Conservation (phyloP, 495 filamentous ascomycete genomes). For the Choiromyces venosus region DNA sequence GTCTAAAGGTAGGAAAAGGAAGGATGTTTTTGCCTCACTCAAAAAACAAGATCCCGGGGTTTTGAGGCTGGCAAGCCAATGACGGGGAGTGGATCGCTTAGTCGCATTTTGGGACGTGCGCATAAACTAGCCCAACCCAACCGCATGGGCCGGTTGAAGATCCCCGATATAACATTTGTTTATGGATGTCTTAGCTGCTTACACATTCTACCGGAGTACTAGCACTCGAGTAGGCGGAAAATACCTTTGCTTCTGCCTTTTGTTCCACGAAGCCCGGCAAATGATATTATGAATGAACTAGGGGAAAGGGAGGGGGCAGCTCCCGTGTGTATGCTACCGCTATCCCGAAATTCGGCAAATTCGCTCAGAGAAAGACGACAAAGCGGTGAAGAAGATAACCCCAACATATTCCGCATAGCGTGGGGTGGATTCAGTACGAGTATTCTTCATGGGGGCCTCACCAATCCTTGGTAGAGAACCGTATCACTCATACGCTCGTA, state of each 20-base stretch:
- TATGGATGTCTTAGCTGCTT: neutral
- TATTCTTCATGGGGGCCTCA: neutral
- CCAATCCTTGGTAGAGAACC: neutral
- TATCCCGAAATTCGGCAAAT: neutral
- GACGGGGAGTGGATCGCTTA: slow-evolving; percentile 32
- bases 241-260: neutral
- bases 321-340: neutral
- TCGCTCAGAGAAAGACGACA: neutral
- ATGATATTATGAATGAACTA: neutral
- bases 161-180: slow-evolving; percentile 26
- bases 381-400: neutral
- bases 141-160: slow-evolving; percentile 37
- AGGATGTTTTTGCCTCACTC: slow-evolving; percentile 17
- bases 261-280: neutral
- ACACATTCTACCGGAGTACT: neutral
- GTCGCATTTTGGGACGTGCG: slow-evolving; percentile 32
- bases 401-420: neutral
- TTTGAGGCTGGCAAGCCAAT: slow-evolving; percentile 22
- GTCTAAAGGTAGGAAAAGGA: slow-evolving; percentile 13
- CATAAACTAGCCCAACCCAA: slow-evolving; percentile 33
- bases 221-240: neutral
- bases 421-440: neutral
- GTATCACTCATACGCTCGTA: neutral
- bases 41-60: slow-evolving; percentile 28
- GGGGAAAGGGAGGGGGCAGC: neutral